These are phyloP conservation scores for Takashimella koratensis DNA, from an alignment of 1,284 basidiomycete species.

Conservation along the genomic window DNA sequence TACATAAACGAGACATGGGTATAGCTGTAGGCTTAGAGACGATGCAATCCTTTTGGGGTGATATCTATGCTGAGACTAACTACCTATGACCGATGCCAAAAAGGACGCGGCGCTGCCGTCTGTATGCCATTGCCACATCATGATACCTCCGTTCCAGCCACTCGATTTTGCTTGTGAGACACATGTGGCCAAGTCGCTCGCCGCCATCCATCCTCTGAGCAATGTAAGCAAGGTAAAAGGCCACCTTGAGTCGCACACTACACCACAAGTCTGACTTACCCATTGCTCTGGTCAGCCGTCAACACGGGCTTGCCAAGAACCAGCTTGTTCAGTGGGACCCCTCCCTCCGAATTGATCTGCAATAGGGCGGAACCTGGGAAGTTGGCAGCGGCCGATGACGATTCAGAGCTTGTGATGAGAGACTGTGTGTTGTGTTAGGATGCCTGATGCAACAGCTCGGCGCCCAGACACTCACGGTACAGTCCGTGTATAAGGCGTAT, in stretches of 20 bases:
- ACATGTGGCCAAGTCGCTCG: conserved; percentile 25
- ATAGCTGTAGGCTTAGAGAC: too few relatives aligned
- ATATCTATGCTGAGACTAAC: too few relatives aligned
- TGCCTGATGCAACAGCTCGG: background rate
- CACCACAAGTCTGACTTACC: too few relatives aligned
- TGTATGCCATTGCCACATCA: conserved; percentile 48
- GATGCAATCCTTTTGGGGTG: too few relatives aligned
- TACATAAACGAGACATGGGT: too few relatives aligned
- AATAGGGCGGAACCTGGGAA: conserved; percentile 30
- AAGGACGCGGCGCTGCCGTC: background rate
- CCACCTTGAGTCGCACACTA: conserved; percentile 1
- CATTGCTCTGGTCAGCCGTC: background rate
- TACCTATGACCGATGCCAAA: background rate
- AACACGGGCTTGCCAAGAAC: conserved; percentile 46
- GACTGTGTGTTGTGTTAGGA: conserved; percentile 18
- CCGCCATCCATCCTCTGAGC: conserved; percentile 39
- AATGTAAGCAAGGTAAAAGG: too few relatives aligned
- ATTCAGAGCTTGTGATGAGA: conserved; percentile 28
- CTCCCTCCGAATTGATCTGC: conserved; percentile 36
- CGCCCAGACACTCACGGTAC: conserved; percentile 17
- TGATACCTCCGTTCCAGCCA: conserved; percentile 48
- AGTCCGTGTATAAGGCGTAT: conserved; percentile 12
- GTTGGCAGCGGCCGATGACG: background rate
- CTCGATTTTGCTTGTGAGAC: conserved; percentile 32
- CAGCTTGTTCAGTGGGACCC: conserved; percentile 43